phyloP scores from a whole-genome alignment of 2,329 filamentous ascomycete species.

The Lasiodiplodia gonubiensis region DNA sequence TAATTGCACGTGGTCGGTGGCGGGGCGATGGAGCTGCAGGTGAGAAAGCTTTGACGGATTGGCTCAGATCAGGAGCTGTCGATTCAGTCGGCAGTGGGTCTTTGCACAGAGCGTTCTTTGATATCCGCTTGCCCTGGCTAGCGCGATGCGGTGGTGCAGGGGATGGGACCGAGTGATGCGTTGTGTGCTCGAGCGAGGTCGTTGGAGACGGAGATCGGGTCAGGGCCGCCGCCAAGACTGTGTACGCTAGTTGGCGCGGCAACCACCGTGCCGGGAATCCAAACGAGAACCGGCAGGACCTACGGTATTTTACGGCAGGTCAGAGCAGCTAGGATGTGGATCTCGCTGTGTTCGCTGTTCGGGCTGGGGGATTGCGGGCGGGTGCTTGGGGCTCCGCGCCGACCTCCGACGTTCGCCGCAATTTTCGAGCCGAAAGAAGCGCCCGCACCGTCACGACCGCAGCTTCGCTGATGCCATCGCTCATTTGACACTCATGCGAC shows the following conservation, averaged over 20 bases:
- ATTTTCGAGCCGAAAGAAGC: constrained; percentile 8
- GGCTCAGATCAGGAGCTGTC: constrained; percentile 15
- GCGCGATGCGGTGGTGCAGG: constrained; percentile 20
- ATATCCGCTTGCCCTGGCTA: constrained; percentile 19
- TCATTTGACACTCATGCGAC: constrained; percentile 51
- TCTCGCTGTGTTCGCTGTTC: neutral
- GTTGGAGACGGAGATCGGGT: constrained; percentile 8
- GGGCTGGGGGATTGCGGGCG: constrained; percentile 1
- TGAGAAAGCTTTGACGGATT: constrained; percentile 25
- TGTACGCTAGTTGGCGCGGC: constrained; percentile 27
- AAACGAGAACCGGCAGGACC: neutral
- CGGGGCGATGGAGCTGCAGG: neutral
- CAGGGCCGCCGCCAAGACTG: constrained; percentile 20
- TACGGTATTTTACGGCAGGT: too few relatives aligned
- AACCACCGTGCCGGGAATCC: neutral
- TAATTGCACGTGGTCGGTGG: neutral
- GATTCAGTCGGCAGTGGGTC: constrained; percentile 14
- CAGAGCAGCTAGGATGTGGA: too few relatives aligned
- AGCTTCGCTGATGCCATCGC: constrained; percentile 21
- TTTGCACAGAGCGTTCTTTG: constrained; percentile 6
- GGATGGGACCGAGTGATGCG: constrained; percentile 22
- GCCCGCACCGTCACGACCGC: constrained; percentile 6
- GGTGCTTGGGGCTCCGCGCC: constrained; percentile 8
- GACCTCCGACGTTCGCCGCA: constrained; percentile 21
- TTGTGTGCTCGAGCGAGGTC: constrained; percentile 15